Evolutionary conservation across 2,329 filamentous ascomycete genomes (phyloP), one percentile per base, ranked within the genome.

Genomic region (Exserohilum rostratum): DNA sequence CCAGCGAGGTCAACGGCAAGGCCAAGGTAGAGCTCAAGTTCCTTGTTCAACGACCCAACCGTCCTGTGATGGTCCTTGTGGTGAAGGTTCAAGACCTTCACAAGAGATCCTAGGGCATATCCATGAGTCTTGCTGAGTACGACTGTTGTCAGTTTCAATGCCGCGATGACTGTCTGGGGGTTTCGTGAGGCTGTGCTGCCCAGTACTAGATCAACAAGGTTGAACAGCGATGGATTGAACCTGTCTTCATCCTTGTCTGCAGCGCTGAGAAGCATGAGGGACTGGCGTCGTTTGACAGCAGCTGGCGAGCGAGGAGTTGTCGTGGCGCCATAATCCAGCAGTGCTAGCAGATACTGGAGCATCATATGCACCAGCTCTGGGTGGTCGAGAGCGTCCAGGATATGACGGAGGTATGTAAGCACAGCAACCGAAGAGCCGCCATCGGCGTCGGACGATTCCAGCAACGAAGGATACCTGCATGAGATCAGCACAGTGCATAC

Each of bases 351-450:
- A 72, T 98, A 99, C 62, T 93, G 90, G 5, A 99, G 83, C 48
- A 98, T 95, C 56, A 96, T 88, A 64, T 96, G 90, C 55, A 97
- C 91, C 79, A 99, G 89, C 68, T 98, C 93, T 6, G 91, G 90
- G 71, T 98, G 92, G 60, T 97, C 91, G 12, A 99, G 82, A 0
- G 91, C 90, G 72, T 97, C 93, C 5, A 99, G 83, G 50, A 98
- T 96, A 37, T 90, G 89, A 53, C 90, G 89, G 31, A 99, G 82
- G 73, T 99, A 98, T 2, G 93, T 97, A 59, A 98, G 82, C 11
- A 99, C 95, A 3, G 95, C 95, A 18, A 98, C 92, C 0, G 95
- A 96, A 6, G 95, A 99, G 49, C 95, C 95, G 62, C 93, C 95
- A 75, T 98, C 93, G 34, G 96, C 90, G 77, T 99, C 95, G 1